Conservation (phyloP, 768 basidiomycete genomes). For the Leccinellum luteum region DNA sequence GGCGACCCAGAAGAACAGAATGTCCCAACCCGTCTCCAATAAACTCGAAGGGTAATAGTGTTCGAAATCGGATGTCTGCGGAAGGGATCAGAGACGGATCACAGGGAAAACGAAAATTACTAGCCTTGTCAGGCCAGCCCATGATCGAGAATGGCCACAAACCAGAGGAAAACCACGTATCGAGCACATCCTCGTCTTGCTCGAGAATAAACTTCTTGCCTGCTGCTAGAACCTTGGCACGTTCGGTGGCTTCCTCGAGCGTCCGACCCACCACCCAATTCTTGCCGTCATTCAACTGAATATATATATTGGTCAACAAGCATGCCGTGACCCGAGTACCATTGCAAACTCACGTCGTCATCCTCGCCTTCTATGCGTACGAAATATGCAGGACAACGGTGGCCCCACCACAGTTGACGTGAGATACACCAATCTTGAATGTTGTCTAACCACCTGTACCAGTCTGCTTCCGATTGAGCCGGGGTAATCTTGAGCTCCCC, state of each 20-base stretch:
- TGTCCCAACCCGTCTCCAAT: conserved; percentile 99
- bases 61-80: conserved; percentile 71
- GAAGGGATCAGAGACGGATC: conserved; percentile 5
- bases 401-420: conserved; percentile 99
- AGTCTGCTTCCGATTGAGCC: conserved; percentile 85
- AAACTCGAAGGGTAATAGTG: conserved; percentile 87
- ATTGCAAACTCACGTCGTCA: conserved; percentile 50
- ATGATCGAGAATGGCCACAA: conserved; percentile 97
- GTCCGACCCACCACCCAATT: conserved; percentile 92
- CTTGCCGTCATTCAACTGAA: conserved; percentile 62
- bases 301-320: background rate
- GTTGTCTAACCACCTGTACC: conserved; percentile 93
- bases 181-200: conserved; percentile 96
- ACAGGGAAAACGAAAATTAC: background rate
- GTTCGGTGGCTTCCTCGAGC: conserved; percentile 70
- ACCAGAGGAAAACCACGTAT: conserved; percentile 99
- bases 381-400: conserved; percentile 93
- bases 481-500: conserved; percentile 86
- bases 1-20: conserved; percentile 99
- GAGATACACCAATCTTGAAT: conserved; percentile 99
- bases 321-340: background rate
- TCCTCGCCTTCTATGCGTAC: conserved; percentile 77
- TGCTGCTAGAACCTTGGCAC: conserved; percentile 66
- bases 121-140: conserved; percentile 94
- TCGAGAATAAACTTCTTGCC: conserved; percentile 70